A percentile compares a stretch with the other conserved stretches of the same genome.
Evolutionary conservation across 2,329 filamentous ascomycete species (phyloP).

Genomic region (Chaetomiaceae sp.): DNA sequence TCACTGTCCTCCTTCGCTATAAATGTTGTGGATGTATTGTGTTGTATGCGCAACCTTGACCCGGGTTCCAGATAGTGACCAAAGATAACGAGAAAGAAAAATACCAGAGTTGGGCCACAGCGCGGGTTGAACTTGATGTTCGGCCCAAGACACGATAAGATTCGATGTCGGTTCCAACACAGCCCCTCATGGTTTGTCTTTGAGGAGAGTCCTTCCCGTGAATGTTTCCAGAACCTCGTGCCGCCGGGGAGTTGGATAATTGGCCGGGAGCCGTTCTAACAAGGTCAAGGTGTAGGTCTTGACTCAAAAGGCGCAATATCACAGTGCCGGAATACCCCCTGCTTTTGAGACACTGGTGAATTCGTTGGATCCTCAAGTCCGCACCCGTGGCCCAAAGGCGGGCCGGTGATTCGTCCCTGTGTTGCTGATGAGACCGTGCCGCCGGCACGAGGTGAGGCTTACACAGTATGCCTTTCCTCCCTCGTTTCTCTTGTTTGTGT

Average conservation of each 20-base stretch:
- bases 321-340: too few relatives aligned
- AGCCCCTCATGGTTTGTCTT: too few relatives aligned
- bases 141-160: too few relatives aligned
- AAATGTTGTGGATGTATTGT: too few relatives aligned
- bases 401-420: conserved; percentile 20
- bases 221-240: not conserved
- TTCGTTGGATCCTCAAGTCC: conserved; percentile 6
- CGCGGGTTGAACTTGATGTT: too few relatives aligned
- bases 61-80: too few relatives aligned
- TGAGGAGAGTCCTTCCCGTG: not conserved
- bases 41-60: too few relatives aligned
- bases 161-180: too few relatives aligned
- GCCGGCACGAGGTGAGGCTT: not conserved
- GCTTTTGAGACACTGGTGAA: conserved; percentile 1
- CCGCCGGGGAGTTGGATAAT: not conserved
- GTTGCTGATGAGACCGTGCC: not conserved
- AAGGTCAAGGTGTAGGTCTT: not conserved
- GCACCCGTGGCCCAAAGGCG: conserved; percentile 24
- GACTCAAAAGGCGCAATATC: not conserved
- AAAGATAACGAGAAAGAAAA: too few relatives aligned
- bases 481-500: not conserved
- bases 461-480: not conserved
- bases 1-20: too few relatives aligned
- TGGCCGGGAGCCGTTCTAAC: not conserved
- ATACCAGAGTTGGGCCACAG: too few relatives aligned